These are phyloP conservation scores for Ustulina deusta DNA, from an alignment of 2,329 filamentous ascomycete genomes.

Conservation along the genomic window DNA sequence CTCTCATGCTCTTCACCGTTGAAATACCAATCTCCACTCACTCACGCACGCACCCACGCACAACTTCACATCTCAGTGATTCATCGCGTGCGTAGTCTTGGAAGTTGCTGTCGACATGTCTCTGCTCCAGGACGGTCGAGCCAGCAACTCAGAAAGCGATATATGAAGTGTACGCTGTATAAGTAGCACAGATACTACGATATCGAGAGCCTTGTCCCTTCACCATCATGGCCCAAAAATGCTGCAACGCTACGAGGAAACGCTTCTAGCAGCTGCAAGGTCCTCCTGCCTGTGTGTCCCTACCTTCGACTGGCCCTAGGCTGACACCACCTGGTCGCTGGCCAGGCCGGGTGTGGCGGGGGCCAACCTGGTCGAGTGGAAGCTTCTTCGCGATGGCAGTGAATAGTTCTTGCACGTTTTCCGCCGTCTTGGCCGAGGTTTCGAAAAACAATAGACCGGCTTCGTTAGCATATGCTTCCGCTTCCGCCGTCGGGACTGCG, in stretches of 20 bases:
- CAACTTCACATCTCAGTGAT: slow-evolving; percentile 6
- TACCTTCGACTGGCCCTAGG: slow-evolving; percentile 64
- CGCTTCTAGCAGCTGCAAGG: slow-evolving; percentile 66
- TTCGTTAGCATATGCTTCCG: slow-evolving; percentile 94
- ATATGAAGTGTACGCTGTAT: slow-evolving; percentile 18
- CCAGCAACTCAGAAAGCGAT: slow-evolving; percentile 20
- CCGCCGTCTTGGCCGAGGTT: slow-evolving; percentile 96
- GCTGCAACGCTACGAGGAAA: slow-evolving; percentile 30
- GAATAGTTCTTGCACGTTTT: slow-evolving; percentile 96
- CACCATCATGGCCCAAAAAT: slow-evolving; percentile 32
- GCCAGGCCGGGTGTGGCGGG: slow-evolving; percentile 80
- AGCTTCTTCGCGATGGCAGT: slow-evolving; percentile 98
- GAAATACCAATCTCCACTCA: slow-evolving; percentile 31
- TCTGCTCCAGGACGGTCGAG: slow-evolving; percentile 10
- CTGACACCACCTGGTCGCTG: slow-evolving; percentile 69
- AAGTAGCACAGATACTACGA: slow-evolving; percentile 35
- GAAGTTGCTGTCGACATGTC: slow-evolving; percentile 1
- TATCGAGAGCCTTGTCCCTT: slow-evolving; percentile 32
- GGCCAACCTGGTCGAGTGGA: slow-evolving; percentile 94
- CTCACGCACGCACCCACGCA: slow-evolving; percentile 20
- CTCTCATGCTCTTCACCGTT: slow-evolving; percentile 26
- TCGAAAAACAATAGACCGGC: slow-evolving; percentile 97
- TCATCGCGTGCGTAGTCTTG: slow-evolving; percentile 12
- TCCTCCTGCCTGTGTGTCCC: slow-evolving; percentile 68
- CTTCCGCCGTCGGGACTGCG: slow-evolving; percentile 87